Evolutionary conservation across 352 stramenopile genomes (phyloP), one percentile per base, ranked within the genome.

Genomic region (Phytophthora sojae): DNA sequence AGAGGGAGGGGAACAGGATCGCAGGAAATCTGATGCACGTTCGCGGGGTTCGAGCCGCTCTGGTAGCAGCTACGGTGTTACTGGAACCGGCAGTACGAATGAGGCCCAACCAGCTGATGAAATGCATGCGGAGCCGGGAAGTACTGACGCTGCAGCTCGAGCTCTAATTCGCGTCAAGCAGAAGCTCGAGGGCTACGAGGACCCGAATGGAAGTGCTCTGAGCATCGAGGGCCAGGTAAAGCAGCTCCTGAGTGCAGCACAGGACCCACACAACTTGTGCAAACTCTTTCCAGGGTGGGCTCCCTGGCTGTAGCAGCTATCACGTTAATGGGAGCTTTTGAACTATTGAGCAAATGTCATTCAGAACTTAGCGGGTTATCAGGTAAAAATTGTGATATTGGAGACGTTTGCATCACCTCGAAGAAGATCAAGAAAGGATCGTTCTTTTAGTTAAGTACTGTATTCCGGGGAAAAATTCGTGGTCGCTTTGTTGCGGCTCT

Each of bases 151-250:
- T 26, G 97, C 97, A 4, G 85, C 95, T 49, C 87, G 97, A 61
- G 96, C 96, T 17, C 88, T 99, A 26, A 88, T 98, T 57, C 97
- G 97, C 64, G 98, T 99, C 58, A 96, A 97, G 63, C 92, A 99
- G 77, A 99, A 99, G 77, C 85, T 99, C 4, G 89, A 99, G 79
- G 98, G 98, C 3, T 99, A 99, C 76, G 97, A 99, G 74, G 97
- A 99, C 65, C 93, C 91, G 12, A 98, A 96, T 52, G 94, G 96
- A 9, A 98, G 99, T 65, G 95, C 97, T 29, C 89, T 99, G 63
- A 99, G 91, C 69, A 97, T 99, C 61, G 96, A 99, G 76, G 98
- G 98, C 17, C 98, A 99, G 77, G 98, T 99, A 14, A 98, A 99
- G 57, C 84, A 99, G 23, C 84, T 99, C 47, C 98, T 99, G 57